Evolutionary conservation across 1,139 yeast genomes (phyloP).

Genomic region (Pichia sp.): DNA sequence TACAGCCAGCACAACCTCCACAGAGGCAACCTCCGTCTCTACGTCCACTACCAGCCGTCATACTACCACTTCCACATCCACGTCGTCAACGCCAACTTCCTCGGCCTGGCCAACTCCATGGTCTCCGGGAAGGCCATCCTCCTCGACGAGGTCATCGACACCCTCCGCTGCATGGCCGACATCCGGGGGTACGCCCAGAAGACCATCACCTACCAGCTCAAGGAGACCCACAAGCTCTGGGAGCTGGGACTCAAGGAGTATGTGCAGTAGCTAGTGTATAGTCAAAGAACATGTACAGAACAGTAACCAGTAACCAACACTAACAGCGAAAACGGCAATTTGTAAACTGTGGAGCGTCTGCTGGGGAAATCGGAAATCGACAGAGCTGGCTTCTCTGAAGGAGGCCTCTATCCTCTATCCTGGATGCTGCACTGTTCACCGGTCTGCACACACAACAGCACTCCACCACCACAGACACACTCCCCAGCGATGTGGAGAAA

Average conservation of each 20-base stretch:
- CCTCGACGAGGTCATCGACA: slow-evolving; percentile 79
- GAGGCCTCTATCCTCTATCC: no score
- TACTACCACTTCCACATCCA: slow-evolving; percentile 95
- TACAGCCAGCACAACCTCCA: slow-evolving; percentile 38
- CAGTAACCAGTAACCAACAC: no score
- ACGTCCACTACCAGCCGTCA: slow-evolving; percentile 92
- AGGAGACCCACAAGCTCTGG: slow-evolving; percentile 84
- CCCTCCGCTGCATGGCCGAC: slow-evolving; percentile 50
- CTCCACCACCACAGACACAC: background rate
- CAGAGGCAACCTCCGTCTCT: slow-evolving; percentile 60
- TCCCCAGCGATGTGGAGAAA: slow-evolving; percentile 23
- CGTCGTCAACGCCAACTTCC: slow-evolving; percentile 72
- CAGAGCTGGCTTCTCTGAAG: no score
- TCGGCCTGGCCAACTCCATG: slow-evolving; percentile 72
- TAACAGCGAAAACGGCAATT: no score
- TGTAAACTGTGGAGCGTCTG: no score
- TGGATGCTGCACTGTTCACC: no score
- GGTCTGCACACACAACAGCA: no score
- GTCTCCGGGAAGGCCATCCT: slow-evolving; percentile 80
- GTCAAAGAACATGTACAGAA: background rate
- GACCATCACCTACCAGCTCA: slow-evolving; percentile 56
- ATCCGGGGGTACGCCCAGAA: slow-evolving; percentile 42
- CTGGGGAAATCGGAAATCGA: no score
- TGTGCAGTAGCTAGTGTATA: background rate
- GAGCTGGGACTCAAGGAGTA: slow-evolving; percentile 32